phyloP scores from a whole-genome alignment of 2,329 filamentous ascomycete genomes.

The Chlorencoelia australis region DNA sequence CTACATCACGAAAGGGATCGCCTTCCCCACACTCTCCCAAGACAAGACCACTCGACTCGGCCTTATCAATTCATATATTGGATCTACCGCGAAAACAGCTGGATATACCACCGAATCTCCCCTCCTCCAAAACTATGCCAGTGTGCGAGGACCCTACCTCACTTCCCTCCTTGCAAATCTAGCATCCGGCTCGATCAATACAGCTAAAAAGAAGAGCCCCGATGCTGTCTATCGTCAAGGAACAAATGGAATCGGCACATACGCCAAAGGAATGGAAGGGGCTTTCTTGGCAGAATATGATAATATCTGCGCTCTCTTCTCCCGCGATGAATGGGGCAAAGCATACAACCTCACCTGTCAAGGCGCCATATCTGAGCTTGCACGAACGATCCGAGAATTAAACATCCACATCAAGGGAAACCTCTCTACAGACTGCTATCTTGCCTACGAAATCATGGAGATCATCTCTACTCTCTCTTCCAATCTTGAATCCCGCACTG shows the following conservation, averaged over 20 bases:
- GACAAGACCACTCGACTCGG: slow-evolving; percentile 68
- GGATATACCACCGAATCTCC: slow-evolving; percentile 49
- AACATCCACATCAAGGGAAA: slow-evolving; percentile 84
- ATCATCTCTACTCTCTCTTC: slow-evolving; percentile 73
- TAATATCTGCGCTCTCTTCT: slow-evolving; percentile 80
- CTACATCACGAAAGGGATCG: slow-evolving; percentile 79
- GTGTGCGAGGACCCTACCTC: slow-evolving; percentile 81
- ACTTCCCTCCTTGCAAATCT: slow-evolving; percentile 73
- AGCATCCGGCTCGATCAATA: slow-evolving; percentile 75
- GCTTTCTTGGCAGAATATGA: slow-evolving; percentile 85
- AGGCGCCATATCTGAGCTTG: slow-evolving; percentile 67
- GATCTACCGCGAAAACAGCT: slow-evolving; percentile 43
- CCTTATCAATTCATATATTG: slow-evolving; percentile 70
- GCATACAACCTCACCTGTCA: slow-evolving; percentile 75
- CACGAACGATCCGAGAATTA: slow-evolving; percentile 76
- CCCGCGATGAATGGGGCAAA: slow-evolving; percentile 71
- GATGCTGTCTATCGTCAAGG: slow-evolving; percentile 81
- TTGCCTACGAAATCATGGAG: slow-evolving; percentile 91
- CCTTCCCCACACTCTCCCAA: slow-evolving; percentile 71
- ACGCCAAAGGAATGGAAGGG: slow-evolving; percentile 77
- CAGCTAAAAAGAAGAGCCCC: slow-evolving; percentile 65
- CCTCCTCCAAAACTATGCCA: slow-evolving; percentile 74
- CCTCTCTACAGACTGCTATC: slow-evolving; percentile 80
- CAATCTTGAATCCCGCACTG: slow-evolving; percentile 70
- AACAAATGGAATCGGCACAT: slow-evolving; percentile 84